phyloP scores from a whole-genome alignment of 371 early-diverging fungal species.

The Apophysomyces ossiformis region DNA sequence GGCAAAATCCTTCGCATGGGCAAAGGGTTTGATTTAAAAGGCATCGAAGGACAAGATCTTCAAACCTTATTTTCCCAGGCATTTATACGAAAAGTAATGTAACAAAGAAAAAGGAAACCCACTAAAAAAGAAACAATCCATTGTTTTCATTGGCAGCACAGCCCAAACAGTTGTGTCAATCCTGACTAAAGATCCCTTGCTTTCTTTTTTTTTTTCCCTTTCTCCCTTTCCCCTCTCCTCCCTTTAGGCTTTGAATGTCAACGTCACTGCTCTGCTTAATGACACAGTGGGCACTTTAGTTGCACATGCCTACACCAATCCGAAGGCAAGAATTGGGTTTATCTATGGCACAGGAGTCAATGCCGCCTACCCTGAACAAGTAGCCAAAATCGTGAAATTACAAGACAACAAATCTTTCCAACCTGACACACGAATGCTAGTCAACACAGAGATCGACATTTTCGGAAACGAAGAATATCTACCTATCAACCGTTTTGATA shows the following conservation, averaged over 20 bases:
- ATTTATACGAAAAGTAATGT: slow-evolving; percentile 65
- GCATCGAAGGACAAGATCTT: slow-evolving; percentile 82
- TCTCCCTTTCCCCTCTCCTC: slow-evolving; percentile 1
- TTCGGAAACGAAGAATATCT: slow-evolving; percentile 76
- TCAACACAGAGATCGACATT: slow-evolving; percentile 85
- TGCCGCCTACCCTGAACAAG: slow-evolving; percentile 58
- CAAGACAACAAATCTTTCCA: background rate
- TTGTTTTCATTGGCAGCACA: slow-evolving; percentile 5
- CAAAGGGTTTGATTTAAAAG: slow-evolving; percentile 85
- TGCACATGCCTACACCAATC: slow-evolving; percentile 79
- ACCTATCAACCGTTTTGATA: slow-evolving; percentile 82
- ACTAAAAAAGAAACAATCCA: background rate
- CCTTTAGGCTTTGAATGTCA: slow-evolving; percentile 62
- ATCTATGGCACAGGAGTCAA: slow-evolving; percentile 94
- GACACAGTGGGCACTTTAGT: slow-evolving; percentile 91
- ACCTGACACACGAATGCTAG: slow-evolving; percentile 73
- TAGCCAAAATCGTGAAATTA: slow-evolving; percentile 29
- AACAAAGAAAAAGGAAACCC: background rate
- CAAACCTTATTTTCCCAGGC: slow-evolving; percentile 78
- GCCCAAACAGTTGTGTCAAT: background rate
- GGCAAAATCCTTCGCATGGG: slow-evolving; percentile 88
- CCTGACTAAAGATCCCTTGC: background rate
- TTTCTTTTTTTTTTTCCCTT: background rate
- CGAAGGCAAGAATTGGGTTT: slow-evolving; percentile 76
- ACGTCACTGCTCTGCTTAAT: slow-evolving; percentile 85